A percentile compares a stretch with the other conserved stretches of the same genome.
Conservation (phyloP, 192 early-diverging fungal species). For the Coemansia interrupta region DNA sequence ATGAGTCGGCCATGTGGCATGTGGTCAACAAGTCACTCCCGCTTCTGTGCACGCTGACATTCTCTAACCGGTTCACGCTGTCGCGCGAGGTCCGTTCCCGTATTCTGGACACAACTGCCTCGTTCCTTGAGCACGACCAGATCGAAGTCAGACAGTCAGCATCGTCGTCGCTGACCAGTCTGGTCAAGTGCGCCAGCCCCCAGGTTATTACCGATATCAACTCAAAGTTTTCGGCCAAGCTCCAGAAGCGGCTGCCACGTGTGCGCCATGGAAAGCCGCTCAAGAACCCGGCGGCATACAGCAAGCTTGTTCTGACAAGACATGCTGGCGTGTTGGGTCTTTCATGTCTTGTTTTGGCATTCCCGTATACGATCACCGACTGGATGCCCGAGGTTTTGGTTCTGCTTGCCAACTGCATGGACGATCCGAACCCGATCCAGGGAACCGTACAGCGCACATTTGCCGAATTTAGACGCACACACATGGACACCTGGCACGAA, state of each 20-base stretch:
- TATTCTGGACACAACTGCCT: constrained; percentile 68
- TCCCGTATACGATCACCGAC: constrained; percentile 88
- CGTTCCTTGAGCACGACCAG: constrained; percentile 77
- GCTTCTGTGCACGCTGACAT: constrained; percentile 81
- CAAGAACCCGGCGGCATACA: constrained; percentile 26
- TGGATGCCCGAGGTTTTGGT: constrained; percentile 90
- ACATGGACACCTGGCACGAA: constrained; percentile 93
- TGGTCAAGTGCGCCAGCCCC: constrained; percentile 44
- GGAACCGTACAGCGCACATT: constrained; percentile 82
- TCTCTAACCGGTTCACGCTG: constrained; percentile 76
- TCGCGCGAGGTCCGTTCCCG: constrained; percentile 52
- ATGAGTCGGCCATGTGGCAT: constrained; percentile 66
- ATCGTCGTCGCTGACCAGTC: constrained; percentile 31
- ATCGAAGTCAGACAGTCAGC: constrained; percentile 68
- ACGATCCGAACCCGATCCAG: constrained; percentile 81
- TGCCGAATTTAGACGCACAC: constrained; percentile 91
- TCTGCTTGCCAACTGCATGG: constrained; percentile 68
- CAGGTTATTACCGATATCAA: constrained; percentile 39
- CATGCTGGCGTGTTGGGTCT: constrained; percentile 91
- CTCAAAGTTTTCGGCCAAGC: constrained; percentile 34
- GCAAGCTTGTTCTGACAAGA: constrained; percentile 56
- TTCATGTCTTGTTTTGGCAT: constrained; percentile 81
- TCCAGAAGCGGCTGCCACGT: constrained; percentile 29
- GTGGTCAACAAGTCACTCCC: constrained; percentile 74
- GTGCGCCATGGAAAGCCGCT: constrained; percentile 23